A percentile compares a stretch with the other conserved stretches of the same genome.
These are phyloP conservation scores for Dactylonectria estremocensis DNA, from an alignment of 2,329 filamentous ascomycete genomes.

Conservation along the genomic window DNA sequence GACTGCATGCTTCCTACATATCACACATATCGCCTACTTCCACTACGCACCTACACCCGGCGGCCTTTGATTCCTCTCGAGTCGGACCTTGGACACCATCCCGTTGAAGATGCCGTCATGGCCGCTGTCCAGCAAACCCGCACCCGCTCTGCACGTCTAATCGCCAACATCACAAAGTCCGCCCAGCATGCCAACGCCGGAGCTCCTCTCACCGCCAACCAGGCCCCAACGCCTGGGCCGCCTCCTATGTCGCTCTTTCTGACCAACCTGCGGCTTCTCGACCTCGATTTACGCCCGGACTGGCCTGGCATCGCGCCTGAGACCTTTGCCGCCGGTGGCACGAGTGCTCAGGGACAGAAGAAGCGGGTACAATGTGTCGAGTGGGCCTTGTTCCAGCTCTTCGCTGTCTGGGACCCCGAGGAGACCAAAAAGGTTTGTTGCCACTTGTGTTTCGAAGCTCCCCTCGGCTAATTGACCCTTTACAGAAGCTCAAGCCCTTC, in stretches of 20 bases:
- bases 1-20: neutral
- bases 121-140: constrained; percentile 46
- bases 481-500: constrained; percentile 87
- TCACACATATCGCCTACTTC: neutral
- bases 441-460: neutral
- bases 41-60: neutral
- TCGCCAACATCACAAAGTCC: constrained; percentile 44
- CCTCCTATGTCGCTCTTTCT: constrained; percentile 71
- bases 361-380: constrained; percentile 87
- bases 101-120: constrained; percentile 42
- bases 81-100: neutral
- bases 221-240: constrained; percentile 33
- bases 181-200: constrained; percentile 28
- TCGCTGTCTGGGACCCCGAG: constrained; percentile 84
- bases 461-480: constrained; percentile 23
- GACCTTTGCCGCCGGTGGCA: constrained; percentile 76
- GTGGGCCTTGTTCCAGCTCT: constrained; percentile 92
- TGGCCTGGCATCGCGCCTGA: constrained; percentile 83
- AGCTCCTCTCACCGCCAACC: constrained; percentile 23
- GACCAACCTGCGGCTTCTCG: constrained; percentile 86
- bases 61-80: neutral
- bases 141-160: constrained; percentile 47
- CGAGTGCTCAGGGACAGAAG: constrained; percentile 82
- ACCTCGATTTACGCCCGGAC: constrained; percentile 81
- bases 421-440: constrained; percentile 78